Base-by-base conservation (phyloP, 768 basidiomycete genomes). In the Pleurotus citrinopileatus region DNA sequence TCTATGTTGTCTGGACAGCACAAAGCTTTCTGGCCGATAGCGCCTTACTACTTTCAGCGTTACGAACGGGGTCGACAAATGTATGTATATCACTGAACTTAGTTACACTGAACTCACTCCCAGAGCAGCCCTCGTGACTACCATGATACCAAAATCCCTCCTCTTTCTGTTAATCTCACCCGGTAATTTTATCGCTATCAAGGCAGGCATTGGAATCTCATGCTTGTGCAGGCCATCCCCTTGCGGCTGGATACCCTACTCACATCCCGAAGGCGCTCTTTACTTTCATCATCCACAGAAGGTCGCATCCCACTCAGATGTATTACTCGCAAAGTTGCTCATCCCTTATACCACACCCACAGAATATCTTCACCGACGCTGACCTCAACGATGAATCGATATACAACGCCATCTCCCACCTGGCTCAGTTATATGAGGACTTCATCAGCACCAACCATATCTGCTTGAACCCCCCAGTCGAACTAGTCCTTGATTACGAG, bases 181-280 rank as follows among this genome's bases (percentile, higher is more conserved):
- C 29, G 27, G 48, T 50, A 23, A n/a, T 52, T 60, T 43, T 1
- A 6, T 32, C 29, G 13, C 13, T 32, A 6, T 13, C 29, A 32
- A 13, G 29, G 29, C 29, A 32, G 13, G n/a, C n/a, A n/a, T n/a
- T n/a, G n/a, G n/a, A n/a, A n/a, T n/a, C n/a, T n/a, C n/a, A n/a
- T n/a, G n/a, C n/a, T n/a, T n/a, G 19, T 20, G 15, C 25, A 51
- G 48, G 4, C 2, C 19, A 12, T 28, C 48, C 20, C 70, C 68
- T 0, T 5, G 17, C 2, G 77, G 72, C 0, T 87, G 86, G 86
- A 63, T 29, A 4, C 63, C 74, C 1, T 67, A 69, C 28, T 65
- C 70, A 2, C 86, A 87, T 58, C 83, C 85, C 0, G 85, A 87
- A 64, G 86, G 86, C 4, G 76, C 72, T 13, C 71, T 78, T 15